Conservation (phyloP, 2,329 filamentous ascomycete species). For the Alternaria sp. region DNA sequence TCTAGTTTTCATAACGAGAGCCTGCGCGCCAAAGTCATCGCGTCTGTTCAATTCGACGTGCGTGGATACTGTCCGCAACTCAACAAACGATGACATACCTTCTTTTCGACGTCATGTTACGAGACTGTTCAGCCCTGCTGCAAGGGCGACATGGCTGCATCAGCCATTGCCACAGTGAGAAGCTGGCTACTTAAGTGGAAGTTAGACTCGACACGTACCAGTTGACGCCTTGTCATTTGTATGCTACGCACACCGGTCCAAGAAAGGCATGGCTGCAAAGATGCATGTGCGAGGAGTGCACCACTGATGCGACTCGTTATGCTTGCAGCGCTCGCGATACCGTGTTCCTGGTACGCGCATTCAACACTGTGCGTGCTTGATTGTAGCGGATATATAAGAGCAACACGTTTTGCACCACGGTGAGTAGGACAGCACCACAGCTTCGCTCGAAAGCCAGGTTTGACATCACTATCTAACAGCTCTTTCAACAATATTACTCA, state of each 20-base stretch:
- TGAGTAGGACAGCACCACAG: conserved; percentile 34
- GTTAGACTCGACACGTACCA: conserved; percentile 30
- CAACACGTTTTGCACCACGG: conserved; percentile 34
- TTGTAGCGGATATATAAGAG: conserved; percentile 42
- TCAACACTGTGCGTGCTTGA: conserved; percentile 25
- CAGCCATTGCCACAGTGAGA: conserved; percentile 26
- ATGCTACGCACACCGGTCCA: conserved; percentile 40
- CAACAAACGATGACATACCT: conserved; percentile 7
- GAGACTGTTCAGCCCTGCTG: conserved; percentile 44
- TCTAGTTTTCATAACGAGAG: conserved; percentile 25
- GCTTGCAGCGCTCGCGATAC: conserved; percentile 31
- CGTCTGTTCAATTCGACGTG: background rate
- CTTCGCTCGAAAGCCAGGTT: conserved; percentile 26
- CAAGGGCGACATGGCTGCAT: conserved; percentile 43
- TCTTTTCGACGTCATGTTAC: background rate
- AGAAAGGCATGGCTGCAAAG: conserved; percentile 38
- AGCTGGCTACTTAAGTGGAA: conserved; percentile 31
- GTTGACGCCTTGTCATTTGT: conserved; percentile 30
- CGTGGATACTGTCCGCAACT: background rate
- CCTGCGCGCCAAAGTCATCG: background rate
- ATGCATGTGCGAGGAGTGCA: conserved; percentile 40
- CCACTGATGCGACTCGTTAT: conserved; percentile 40
- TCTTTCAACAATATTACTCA: conserved; percentile 44
- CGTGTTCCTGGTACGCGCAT: conserved; percentile 38
- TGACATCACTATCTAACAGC: conserved; percentile 48